A percentile compares a stretch with the other conserved stretches of the same genome.
Conservation (phyloP, 768 basidiomycete genomes). For the Holtermanniella nyarrowii region DNA sequence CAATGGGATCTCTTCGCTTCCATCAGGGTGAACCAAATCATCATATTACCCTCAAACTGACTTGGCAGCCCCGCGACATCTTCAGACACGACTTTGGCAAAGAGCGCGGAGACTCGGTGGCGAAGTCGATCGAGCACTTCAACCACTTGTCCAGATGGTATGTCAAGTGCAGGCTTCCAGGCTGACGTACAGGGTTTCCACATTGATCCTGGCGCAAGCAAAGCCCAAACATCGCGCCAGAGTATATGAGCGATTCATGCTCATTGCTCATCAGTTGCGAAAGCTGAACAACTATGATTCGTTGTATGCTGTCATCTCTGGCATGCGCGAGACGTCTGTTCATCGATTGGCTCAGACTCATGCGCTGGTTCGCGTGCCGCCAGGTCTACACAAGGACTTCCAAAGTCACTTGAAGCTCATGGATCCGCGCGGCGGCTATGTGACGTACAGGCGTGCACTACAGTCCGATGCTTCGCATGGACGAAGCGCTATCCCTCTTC, state of each 20-base stretch:
- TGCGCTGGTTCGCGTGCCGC: constrained; percentile 58
- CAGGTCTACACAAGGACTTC: constrained; percentile 61
- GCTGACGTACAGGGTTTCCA: constrained; percentile 59
- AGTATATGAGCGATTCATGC: constrained; percentile 80
- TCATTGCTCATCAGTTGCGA: constrained; percentile 69
- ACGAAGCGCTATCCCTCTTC: constrained; percentile 71
- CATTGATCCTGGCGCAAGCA: constrained; percentile 79
- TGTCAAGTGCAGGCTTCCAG: constrained; percentile 12
- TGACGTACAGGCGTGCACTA: constrained; percentile 81
- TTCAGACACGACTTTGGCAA: constrained; percentile 63
- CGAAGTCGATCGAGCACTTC: constrained; percentile 61
- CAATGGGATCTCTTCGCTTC: constrained; percentile 59
- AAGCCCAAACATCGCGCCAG: constrained; percentile 61
- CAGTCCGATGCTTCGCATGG: constrained; percentile 55
- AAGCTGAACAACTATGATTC: constrained; percentile 85
- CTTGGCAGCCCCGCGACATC: constrained; percentile 70
- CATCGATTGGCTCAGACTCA: constrained; percentile 63
- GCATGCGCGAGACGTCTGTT: constrained; percentile 73
- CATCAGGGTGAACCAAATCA: constrained; percentile 53
- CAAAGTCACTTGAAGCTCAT: constrained; percentile 77
- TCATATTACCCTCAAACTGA: not conserved
- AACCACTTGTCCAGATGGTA: constrained; percentile 80
- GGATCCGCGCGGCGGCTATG: constrained; percentile 68
- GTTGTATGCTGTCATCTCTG: constrained; percentile 84
- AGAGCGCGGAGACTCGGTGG: constrained; percentile 58